phyloP scores from a whole-genome alignment of 2,329 filamentous ascomycete species.

The Monilinia polystroma region DNA sequence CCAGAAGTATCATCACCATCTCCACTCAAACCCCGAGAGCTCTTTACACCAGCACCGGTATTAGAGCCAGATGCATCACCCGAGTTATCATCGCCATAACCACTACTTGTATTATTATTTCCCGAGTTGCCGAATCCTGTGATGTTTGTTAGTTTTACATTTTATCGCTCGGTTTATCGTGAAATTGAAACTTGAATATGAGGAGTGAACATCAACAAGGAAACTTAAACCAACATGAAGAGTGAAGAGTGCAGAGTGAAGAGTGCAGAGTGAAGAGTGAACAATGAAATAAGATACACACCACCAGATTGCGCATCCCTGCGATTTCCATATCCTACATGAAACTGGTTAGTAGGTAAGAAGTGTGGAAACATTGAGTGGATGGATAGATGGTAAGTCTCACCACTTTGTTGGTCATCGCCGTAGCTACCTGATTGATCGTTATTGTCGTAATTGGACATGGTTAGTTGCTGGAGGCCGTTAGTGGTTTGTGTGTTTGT shows the following conservation, averaged over 20 bases:
- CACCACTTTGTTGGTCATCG: slow-evolving; percentile 10
- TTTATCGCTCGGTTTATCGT: too few relatives aligned
- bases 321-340: not conserved
- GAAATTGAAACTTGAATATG: too few relatives aligned
- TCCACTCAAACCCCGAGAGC: not conserved
- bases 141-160: not conserved
- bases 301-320: slow-evolving; percentile 5
- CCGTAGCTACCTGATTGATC: slow-evolving; percentile 12
- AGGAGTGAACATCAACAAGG: too few relatives aligned
- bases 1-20: not conserved
- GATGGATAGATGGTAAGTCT: not conserved
- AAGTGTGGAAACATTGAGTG: not conserved
- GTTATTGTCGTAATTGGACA: slow-evolving; percentile 13
- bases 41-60: not conserved
- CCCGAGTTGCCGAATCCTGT: not conserved
- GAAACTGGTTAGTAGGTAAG: not conserved
- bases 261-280: too few relatives aligned
- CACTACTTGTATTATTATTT: not conserved
- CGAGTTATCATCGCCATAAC: not conserved
- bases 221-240: too few relatives aligned
- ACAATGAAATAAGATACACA: not conserved
- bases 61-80: not conserved
- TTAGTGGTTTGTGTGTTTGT: too few relatives aligned
- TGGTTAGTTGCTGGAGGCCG: not conserved
- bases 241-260: not conserved